Evolutionary conservation across 139 green algal species (phyloP).

Genomic region (Auxenochlorella pyrenoidosa): DNA sequence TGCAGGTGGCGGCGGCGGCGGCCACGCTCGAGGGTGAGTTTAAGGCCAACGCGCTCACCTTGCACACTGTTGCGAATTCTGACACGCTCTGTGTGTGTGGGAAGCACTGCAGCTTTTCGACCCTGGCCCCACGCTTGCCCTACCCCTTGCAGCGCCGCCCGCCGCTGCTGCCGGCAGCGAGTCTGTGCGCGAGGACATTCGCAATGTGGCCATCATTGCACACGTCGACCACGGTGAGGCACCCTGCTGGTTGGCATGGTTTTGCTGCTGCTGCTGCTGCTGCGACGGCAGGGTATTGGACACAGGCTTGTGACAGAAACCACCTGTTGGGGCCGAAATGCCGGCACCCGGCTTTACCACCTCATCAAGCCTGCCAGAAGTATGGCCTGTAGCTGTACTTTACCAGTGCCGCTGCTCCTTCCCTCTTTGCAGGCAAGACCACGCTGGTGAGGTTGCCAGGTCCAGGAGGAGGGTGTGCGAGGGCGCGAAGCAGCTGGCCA

Average conservation of each 20-base stretch:
- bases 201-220: constrained; percentile 76
- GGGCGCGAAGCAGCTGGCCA: constrained; percentile 45
- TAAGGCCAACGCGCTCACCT: neutral
- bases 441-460: constrained; percentile 56
- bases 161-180: neutral
- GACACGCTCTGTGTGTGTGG: too few relatives aligned
- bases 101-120: too few relatives aligned
- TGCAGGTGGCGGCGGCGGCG: neutral
- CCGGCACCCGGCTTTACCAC: too few relatives aligned
- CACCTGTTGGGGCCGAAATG: too few relatives aligned
- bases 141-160: neutral
- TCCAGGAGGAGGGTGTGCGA: neutral
- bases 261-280: neutral
- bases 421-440: constrained; percentile 35
- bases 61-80: too few relatives aligned
- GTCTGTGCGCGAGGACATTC: neutral
- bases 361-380: too few relatives aligned
- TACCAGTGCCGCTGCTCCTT: neutral
- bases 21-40: constrained; percentile 5
- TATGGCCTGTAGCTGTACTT: too few relatives aligned
- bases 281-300: neutral
- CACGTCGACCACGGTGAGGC: constrained; percentile 89
- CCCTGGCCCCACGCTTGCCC: neutral
- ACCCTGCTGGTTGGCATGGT: neutral
- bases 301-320: too few relatives aligned